Evolutionary conservation across 2,329 filamentous ascomycete species (phyloP).

Genomic region (Ceratocystis albifundus): DNA sequence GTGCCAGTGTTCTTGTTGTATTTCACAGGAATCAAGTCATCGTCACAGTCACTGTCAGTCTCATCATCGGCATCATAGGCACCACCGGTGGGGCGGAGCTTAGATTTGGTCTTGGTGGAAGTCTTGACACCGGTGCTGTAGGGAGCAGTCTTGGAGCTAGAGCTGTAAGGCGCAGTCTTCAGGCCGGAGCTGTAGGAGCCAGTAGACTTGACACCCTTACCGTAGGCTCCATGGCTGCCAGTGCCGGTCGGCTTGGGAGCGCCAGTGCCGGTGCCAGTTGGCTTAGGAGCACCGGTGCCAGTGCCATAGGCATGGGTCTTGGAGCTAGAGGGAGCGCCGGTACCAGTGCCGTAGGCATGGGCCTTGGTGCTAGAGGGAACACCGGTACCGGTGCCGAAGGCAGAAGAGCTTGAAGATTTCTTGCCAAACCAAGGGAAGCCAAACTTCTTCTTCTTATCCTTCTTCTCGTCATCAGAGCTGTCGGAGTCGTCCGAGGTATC

Average conservation of each 20-base stretch:
- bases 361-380: background rate
- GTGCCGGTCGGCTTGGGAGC: background rate
- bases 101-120: background rate
- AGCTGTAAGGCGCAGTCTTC: slow-evolving; percentile 5
- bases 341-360: background rate
- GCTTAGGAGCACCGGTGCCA: background rate
- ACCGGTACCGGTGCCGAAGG: slow-evolving; percentile 8
- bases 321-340: background rate
- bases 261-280: background rate
- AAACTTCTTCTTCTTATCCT: background rate
- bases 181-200: slow-evolving; percentile 9
- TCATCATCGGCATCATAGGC: background rate
- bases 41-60: background rate
- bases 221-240: background rate
- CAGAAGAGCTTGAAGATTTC: background rate
- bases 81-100: background rate
- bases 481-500: background rate
- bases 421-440: background rate
- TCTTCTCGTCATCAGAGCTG: slow-evolving; percentile 13
- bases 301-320: background rate
- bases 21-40: background rate
- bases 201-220: background rate
- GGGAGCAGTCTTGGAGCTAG: slow-evolving; percentile 9
- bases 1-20: slow-evolving; percentile 2
- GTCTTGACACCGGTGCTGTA: slow-evolving; percentile 9